Base-by-base conservation (phyloP, 441 rosid genomes). In the Pelargonium cotyledonis region DNA sequence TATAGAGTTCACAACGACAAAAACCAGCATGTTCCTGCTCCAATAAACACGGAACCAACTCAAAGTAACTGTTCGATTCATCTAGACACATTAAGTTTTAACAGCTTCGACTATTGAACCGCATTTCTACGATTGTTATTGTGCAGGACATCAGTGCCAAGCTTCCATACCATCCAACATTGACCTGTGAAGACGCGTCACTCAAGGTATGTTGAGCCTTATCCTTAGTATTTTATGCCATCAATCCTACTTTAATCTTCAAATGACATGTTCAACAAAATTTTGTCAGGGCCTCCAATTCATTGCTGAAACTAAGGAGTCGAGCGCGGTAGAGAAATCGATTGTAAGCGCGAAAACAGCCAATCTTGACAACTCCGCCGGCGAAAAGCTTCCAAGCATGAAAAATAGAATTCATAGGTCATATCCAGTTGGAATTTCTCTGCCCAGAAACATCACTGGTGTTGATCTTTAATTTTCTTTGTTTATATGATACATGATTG, bases 201-300 rank as follows among this genome's bases (percentile, higher is more conserved):
- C 80, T 76, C 19, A 85, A 86, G 96, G 94, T 86, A 76, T 60
- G 63, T 58, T 16, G 29, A 5, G 12, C 41, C 62, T 16, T 58
- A 49, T 40, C 55, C 15, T 12, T 63, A 23, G 14, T 76, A 46
- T 53, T 38, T 67, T 0, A 15, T 12, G 55, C 16, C 44, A 63
- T 6, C 29, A 65, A 55, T 64, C 29, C 40, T 55, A 40, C 65
- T 65, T 19, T 18, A 12, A 14, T 65, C 63, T 35, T 68, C 58
- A 35, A 12, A 53, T 79, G 14, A 64, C 49, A 49, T 14, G 12
- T 64, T 57, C 69, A 60, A 26, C 15, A 61, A 67, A 68, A 72
- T 75, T 62, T 58, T 81, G 72, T 68, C 85, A 92, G 94, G 96
- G 97, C 41, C 90, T 92, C 64, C 82, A 85, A 78, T 90, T 86